Evolutionary conservation across 768 basidiomycete genomes (phyloP).

Genomic region (Suillus brevipes): DNA sequence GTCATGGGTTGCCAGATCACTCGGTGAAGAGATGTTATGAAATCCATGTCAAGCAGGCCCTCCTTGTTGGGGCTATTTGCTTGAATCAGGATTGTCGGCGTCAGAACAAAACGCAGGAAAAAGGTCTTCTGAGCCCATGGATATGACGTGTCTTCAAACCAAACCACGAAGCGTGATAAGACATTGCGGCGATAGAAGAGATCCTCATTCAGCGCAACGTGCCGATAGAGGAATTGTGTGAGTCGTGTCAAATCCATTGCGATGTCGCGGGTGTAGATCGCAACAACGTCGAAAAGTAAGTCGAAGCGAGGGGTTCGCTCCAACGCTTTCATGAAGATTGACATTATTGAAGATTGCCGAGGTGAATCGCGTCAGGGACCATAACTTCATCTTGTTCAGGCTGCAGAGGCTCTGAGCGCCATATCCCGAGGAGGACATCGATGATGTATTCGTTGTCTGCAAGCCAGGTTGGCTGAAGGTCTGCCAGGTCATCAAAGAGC

Average conservation of each 20-base stretch:
- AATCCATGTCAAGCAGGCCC: constrained; percentile 69
- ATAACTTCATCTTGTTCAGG: constrained; percentile 44
- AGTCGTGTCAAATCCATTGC: constrained; percentile 79
- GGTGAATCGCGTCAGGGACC: constrained; percentile 52
- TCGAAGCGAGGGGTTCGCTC: constrained; percentile 75
- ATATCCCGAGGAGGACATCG: constrained; percentile 70
- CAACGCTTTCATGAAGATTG: constrained; percentile 75
- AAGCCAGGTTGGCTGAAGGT: constrained; percentile 70
- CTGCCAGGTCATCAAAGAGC: constrained; percentile 74
- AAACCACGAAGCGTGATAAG: constrained; percentile 78
- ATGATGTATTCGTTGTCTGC: constrained; percentile 64
- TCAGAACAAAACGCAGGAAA: constrained; percentile 81
- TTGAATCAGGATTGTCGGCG: constrained; percentile 81
- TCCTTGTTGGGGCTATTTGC: constrained; percentile 57
- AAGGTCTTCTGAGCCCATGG: constrained; percentile 77
- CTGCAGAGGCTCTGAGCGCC: constrained; percentile 55
- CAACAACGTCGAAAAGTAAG: constrained; percentile 84
- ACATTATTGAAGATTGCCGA: constrained; percentile 62
- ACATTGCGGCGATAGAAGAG: constrained; percentile 76
- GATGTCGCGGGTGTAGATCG: constrained; percentile 76
- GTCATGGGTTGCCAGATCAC: constrained; percentile 83
- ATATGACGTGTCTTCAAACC: constrained; percentile 69
- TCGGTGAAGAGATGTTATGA: constrained; percentile 66
- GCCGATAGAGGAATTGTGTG: constrained; percentile 82
- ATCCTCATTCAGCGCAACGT: constrained; percentile 75